phyloP scores from a whole-genome alignment of 2,329 filamentous ascomycete species.

The Aspergillus felis region DNA sequence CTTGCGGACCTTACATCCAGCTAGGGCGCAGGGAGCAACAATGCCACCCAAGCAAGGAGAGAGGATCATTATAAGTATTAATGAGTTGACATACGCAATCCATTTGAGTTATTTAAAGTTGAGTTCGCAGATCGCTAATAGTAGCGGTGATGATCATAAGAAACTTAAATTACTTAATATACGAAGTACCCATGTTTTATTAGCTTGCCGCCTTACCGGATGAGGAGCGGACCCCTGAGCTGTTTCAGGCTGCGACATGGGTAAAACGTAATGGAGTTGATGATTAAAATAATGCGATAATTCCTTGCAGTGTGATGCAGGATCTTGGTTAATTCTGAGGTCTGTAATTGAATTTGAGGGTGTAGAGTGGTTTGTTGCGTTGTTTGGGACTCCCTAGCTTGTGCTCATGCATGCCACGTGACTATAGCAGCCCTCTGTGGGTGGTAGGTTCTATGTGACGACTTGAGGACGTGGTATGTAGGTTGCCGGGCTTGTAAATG shows the following conservation, averaged over 20 bases:
- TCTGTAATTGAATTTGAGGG: neutral
- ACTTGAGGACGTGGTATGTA: neutral
- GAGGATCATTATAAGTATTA: no score
- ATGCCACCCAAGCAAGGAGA: neutral
- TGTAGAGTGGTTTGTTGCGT: neutral
- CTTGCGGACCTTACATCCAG: neutral
- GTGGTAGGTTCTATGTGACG: no score
- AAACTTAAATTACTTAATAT: neutral
- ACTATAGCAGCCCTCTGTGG: neutral
- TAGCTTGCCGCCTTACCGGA: neutral
- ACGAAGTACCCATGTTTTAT: no score
- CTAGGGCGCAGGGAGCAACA: neutral
- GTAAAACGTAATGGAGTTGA: neutral
- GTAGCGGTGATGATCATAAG: neutral
- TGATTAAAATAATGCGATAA: neutral
- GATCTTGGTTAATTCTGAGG: neutral
- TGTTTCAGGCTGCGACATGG: no score
- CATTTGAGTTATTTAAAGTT: neutral
- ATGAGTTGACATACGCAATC: neutral
- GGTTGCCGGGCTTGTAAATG: no score
- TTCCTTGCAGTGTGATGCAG: neutral
- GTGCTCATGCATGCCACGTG: neutral
- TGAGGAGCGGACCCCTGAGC: no score
- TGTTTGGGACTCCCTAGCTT: no score
- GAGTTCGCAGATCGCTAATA: neutral